Base-by-base conservation (phyloP, 139 green algal genomes). In the Volvox africanus region DNA sequence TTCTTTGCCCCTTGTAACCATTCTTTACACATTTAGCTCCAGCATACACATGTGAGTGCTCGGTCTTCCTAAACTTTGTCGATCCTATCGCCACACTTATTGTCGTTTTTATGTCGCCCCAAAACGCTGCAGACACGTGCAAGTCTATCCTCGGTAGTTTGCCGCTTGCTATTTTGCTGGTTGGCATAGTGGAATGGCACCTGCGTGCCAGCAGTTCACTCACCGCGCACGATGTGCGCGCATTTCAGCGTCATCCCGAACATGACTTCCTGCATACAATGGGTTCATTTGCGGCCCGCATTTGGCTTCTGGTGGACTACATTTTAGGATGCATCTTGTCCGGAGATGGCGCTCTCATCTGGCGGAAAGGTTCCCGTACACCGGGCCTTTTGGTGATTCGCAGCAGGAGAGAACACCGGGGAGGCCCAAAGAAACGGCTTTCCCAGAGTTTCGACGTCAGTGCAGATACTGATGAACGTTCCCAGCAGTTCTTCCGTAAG, bases 91-190 rank as follows among this genome's bases (percentile, higher is more conserved):
- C 44, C 44, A 55, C 44, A 55, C 9, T 55, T 55, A 9, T 55
- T 55, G 44, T 55, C 44, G 5, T 9, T 55, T 55, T 9, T 9
- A 55, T 55, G 44, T 55, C 44, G n/a, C n/a, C n/a, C 20, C 20
- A 22, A 78, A 35, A 55, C 30, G 33, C n/a, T 30, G 26, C 80
- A 86, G 80, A 71, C 28, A n/a, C 50, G 12, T 71, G 44, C 50
- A 71, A 71, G 80, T 86, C 80, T n/a, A 16, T 86, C 26, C 13
- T 89, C 2, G 85, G 85, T n/a, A 80, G 9, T 14, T n/a, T 89
- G 17, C 85, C 85, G 69, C 44, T 89, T 20, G 85, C 85, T 1
- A 19, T 82, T 20, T 36, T 26, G 2, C 17, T 89, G 28, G 85
- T 89, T 6, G 68, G 50, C 37, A 44, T 75, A 11, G 85, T 26